These are phyloP conservation scores for Neofusicoccum laricinum DNA, from an alignment of 2,329 filamentous ascomycete genomes.

Conservation along the genomic window DNA sequence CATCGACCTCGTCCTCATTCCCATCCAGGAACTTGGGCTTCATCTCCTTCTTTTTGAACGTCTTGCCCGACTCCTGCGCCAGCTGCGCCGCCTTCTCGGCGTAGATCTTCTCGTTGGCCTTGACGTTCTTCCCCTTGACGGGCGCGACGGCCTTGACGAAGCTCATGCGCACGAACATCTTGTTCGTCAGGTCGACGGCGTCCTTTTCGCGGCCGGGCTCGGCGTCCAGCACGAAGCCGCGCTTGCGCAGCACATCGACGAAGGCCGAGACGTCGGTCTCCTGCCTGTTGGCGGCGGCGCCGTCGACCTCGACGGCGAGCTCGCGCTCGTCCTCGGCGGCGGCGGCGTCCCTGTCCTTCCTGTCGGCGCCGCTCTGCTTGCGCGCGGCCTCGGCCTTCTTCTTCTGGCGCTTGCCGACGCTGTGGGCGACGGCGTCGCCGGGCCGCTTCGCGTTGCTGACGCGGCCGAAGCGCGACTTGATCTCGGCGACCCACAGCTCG, in stretches of 20 bases:
- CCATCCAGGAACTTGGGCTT: conserved; percentile 39
- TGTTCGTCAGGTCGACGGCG: conserved; percentile 80
- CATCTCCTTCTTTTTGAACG: conserved; percentile 39
- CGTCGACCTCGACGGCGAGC: conserved; percentile 64
- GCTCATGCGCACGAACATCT: conserved; percentile 98
- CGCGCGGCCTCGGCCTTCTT: conserved; percentile 48
- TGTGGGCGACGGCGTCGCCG: conserved; percentile 59
- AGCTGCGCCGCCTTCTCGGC: conserved; percentile 29
- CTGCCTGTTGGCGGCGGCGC: conserved; percentile 42
- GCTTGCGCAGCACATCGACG: conserved; percentile 72
- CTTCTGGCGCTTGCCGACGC: conserved; percentile 61
- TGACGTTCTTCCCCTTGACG: conserved; percentile 69
- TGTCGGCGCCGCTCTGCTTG: conserved; percentile 43
- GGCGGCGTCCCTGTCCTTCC: conserved; percentile 48
- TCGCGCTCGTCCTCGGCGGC: conserved; percentile 56
- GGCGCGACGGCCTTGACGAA: conserved; percentile 83
- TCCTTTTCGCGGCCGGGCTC: conserved; percentile 53
- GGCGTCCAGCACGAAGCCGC: conserved; percentile 75
- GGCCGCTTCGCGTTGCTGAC: conserved; percentile 46
- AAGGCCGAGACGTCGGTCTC: conserved; percentile 88
- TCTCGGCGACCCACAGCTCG: conserved; percentile 95
- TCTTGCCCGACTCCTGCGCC: conserved; percentile 9
- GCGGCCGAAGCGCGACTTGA: conserved; percentile 84
- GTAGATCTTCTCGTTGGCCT: conserved; percentile 36
- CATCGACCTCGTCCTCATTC: conserved; percentile 52